These are phyloP conservation scores for rapeseed (Brassica napus) DNA, from an alignment of 345 rosid species.

Conservation along the genomic window DNA sequence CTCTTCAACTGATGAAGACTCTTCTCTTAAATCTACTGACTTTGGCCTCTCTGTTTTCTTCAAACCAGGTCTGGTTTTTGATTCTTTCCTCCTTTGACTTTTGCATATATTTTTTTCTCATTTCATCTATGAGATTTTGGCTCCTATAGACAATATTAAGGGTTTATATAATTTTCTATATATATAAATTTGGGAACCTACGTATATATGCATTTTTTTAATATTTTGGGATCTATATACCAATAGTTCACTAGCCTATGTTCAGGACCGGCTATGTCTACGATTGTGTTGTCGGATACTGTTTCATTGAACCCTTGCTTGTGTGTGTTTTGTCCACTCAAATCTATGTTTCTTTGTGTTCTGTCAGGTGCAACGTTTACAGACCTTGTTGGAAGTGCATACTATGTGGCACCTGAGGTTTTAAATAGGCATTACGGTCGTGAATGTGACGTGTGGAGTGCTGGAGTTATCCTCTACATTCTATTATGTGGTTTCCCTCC, in stretches of 20 bases:
- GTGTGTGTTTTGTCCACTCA: background rate
- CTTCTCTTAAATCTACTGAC: constrained; percentile 84
- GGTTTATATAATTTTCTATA: too few species aligned
- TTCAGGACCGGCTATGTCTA: too few species aligned
- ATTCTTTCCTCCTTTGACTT: too few species aligned
- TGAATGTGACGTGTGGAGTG: constrained; percentile 84
- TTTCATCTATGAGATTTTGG: too few species aligned
- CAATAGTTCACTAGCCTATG: too few species aligned
- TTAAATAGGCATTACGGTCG: constrained; percentile 64
- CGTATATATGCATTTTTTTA: too few species aligned
- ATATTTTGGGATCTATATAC: too few species aligned
- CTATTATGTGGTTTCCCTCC: constrained; percentile 77
- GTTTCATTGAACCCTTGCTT: background rate
- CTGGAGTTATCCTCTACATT: constrained; percentile 75
- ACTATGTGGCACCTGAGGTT: constrained; percentile 85
- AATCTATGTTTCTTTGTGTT: background rate
- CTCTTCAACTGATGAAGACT: constrained; percentile 56
- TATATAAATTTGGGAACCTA: too few species aligned
- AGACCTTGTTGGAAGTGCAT: constrained; percentile 85
- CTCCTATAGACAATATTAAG: too few species aligned
- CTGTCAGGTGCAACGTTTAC: constrained; percentile 49
- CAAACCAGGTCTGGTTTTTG: constrained; percentile 57
- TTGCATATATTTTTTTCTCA: too few species aligned
- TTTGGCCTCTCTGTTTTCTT: constrained; percentile 78
- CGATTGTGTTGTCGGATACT: background rate